phyloP scores from a whole-genome alignment of 2,329 filamentous ascomycete genomes.

The Nigrospora sphaerica region DNA sequence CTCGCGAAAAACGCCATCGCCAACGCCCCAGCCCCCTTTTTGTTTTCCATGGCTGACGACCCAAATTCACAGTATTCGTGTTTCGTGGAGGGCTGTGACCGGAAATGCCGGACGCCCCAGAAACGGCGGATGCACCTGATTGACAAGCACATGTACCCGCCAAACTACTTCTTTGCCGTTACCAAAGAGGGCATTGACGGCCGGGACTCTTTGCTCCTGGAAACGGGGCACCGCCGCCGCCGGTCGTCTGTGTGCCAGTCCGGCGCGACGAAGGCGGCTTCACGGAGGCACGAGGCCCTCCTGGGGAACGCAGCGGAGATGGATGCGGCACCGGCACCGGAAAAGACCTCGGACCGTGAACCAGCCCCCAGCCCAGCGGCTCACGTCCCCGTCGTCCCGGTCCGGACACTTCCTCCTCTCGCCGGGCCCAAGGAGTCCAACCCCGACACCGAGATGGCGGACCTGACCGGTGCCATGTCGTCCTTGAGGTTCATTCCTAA shows the following conservation, averaged over 20 bases:
- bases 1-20: not conserved
- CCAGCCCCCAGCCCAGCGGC: not conserved
- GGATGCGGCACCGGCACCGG: not conserved
- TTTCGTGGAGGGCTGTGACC: constrained; percentile 83
- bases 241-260: constrained; percentile 35
- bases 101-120: constrained; percentile 73
- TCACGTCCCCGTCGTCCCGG: not conserved
- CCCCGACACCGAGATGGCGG: constrained; percentile 50
- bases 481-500: constrained; percentile 63
- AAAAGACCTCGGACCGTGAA: not conserved
- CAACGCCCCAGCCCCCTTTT: not conserved
- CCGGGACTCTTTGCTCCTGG: constrained; percentile 67
- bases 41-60: not conserved
- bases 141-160: constrained; percentile 89
- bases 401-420: not conserved
- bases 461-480: constrained; percentile 62
- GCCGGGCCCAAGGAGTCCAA: not conserved
- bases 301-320: constrained; percentile 7
- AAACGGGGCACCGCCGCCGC: constrained; percentile 40
- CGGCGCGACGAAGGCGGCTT: constrained; percentile 12
- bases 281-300: constrained; percentile 12
- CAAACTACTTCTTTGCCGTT: constrained; percentile 80
- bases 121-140: constrained; percentile 85
- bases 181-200: constrained; percentile 87
- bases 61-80: constrained; percentile 62